A percentile compares a stretch with the other conserved stretches of the same genome.
Conservation (phyloP, 768 basidiomycete genomes). For the Naganishia friedmannii region DNA sequence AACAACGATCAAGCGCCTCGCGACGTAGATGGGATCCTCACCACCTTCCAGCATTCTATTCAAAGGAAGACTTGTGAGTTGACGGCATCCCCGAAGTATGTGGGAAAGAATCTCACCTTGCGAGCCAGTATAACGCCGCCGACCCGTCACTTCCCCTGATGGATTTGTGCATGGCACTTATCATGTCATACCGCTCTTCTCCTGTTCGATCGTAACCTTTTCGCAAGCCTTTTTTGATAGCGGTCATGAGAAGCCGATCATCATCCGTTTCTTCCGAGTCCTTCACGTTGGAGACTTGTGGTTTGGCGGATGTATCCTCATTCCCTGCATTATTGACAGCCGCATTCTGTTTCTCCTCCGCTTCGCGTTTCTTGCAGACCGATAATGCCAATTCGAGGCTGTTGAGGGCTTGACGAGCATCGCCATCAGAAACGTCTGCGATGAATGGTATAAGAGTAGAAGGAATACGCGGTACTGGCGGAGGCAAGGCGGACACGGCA, state of each 20-base stretch:
- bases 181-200: conserved; percentile 75
- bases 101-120: conserved; percentile 53
- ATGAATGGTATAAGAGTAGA: conserved; percentile 45
- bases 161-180: conserved; percentile 78
- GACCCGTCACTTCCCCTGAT: conserved; percentile 71
- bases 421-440: conserved; percentile 57
- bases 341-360: neutral
- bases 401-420: conserved; percentile 74
- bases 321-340: neutral
- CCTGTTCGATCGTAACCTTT: conserved; percentile 74
- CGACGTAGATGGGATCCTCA: conserved; percentile 74
- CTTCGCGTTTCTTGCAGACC: conserved; percentile 38
- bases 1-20: conserved; percentile 69
- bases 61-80: conserved; percentile 7
- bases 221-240: conserved; percentile 56
- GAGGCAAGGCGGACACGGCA: conserved; percentile 52
- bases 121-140: conserved; percentile 85
- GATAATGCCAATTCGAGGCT: conserved; percentile 68
- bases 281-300: conserved; percentile 26
- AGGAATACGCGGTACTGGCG: conserved; percentile 50
- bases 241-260: conserved; percentile 59
- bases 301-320: neutral
- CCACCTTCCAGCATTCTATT: conserved; percentile 70
- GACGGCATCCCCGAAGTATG: neutral
- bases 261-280: conserved; percentile 52